Evolutionary conservation across 768 basidiomycete species (phyloP).

Genomic region (Trametes coccinea): DNA sequence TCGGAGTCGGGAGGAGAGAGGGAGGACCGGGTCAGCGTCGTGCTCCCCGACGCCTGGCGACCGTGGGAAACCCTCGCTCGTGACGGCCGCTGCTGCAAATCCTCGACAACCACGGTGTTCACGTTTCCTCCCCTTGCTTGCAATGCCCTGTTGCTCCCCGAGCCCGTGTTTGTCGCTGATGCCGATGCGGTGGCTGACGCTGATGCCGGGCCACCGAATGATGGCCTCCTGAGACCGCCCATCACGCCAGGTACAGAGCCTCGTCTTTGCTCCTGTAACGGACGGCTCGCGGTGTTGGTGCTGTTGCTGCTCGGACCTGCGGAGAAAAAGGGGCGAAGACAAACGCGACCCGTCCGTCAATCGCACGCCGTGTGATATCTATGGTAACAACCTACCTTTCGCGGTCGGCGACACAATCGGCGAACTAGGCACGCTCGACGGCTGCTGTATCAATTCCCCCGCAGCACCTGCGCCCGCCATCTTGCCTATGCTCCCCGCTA

Average conservation of each 20-base stretch:
- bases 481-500: slow-evolving; percentile 6
- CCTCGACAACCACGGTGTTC: background rate
- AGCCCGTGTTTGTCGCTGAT: background rate
- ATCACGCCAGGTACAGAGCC: background rate
- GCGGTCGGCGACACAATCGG: slow-evolving; percentile 10
- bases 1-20: slow-evolving; percentile 14
- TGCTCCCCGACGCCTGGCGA: slow-evolving; percentile 12
- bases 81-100: slow-evolving; percentile 5
- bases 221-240: slow-evolving; percentile 10
- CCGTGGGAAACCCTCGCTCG: slow-evolving; percentile 23
- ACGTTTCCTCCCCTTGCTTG: no score
- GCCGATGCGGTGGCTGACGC: background rate
- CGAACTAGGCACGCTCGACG: slow-evolving; percentile 24
- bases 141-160: no score
- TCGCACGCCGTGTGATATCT: slow-evolving; percentile 1
- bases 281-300: background rate
- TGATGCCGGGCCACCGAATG: background rate
- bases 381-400: slow-evolving; percentile 19
- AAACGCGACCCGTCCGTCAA: background rate
- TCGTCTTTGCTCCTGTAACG: background rate
- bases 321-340: background rate
- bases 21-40: background rate
- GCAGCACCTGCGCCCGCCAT: background rate
- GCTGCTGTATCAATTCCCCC: slow-evolving; percentile 13
- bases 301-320: background rate